Percentiles rank a stretch among this genome's conserved stretches.
Evolutionary conservation across 371 early-diverging fungal species (phyloP).

Genomic region (Mortierella sp.): DNA sequence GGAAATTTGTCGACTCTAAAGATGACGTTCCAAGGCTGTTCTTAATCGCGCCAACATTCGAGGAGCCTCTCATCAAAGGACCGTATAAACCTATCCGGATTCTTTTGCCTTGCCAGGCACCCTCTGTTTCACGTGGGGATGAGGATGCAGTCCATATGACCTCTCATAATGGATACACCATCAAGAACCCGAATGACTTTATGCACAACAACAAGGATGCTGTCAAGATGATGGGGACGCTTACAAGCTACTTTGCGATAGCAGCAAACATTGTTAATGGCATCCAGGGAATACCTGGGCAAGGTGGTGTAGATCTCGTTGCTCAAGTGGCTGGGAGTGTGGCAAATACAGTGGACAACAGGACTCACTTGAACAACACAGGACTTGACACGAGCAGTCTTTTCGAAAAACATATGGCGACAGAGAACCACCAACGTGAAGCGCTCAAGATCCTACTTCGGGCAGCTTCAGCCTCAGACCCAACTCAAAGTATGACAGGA

Average conservation of each 20-base stretch:
- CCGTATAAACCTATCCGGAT: slow-evolving; percentile 17
- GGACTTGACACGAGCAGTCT: slow-evolving; percentile 15
- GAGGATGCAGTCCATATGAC: slow-evolving; percentile 21
- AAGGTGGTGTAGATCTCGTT: not conserved
- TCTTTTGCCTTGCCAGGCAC: slow-evolving; percentile 21
- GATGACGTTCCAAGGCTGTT: slow-evolving; percentile 15
- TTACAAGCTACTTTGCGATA: not conserved
- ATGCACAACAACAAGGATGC: slow-evolving; percentile 21
- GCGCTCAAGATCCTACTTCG: slow-evolving; percentile 15
- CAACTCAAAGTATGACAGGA: slow-evolving; percentile 24
- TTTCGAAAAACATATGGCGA: slow-evolving; percentile 14
- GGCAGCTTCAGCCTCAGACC: slow-evolving; percentile 20
- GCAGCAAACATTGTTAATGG: slow-evolving; percentile 2
- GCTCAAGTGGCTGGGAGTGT: not conserved
- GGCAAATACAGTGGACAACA: slow-evolving; percentile 2
- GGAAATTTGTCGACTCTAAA: slow-evolving; percentile 16
- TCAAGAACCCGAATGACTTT: slow-evolving; percentile 23
- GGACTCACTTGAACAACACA: slow-evolving; percentile 9
- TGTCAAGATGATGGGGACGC: slow-evolving; percentile 11
- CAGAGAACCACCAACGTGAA: slow-evolving; percentile 21
- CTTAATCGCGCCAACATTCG: slow-evolving; percentile 21
- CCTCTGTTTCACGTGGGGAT: slow-evolving; percentile 1
- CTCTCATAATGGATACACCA: slow-evolving; percentile 19
- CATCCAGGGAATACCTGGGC: not conserved
- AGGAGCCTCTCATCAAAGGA: slow-evolving; percentile 15